Percentiles rank a stretch among this genome's conserved stretches.
These are phyloP conservation scores for Trametes sp. DNA, from an alignment of 1,284 basidiomycete species.

Conservation along the genomic window DNA sequence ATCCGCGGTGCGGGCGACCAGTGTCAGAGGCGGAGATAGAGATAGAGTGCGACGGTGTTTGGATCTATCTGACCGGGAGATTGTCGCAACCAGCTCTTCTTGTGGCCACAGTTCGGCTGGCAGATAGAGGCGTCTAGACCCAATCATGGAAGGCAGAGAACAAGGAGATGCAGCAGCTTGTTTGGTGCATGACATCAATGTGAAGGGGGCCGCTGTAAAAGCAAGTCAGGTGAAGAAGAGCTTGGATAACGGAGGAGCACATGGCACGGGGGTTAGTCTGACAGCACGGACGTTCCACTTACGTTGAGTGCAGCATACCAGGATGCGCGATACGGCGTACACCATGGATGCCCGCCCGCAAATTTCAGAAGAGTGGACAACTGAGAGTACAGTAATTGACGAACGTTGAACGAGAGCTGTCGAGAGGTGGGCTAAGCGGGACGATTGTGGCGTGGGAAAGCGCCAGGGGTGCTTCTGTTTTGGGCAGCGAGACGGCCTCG, in stretches of 20 bases:
- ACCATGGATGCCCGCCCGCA: neutral
- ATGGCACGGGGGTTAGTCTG: neutral
- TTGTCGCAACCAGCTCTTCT: constrained; percentile 10
- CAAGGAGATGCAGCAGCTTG: neutral
- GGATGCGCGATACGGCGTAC: neutral
- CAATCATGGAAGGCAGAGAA: neutral
- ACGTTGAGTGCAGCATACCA: neutral
- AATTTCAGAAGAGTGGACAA: neutral
- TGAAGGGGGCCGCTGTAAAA: neutral
- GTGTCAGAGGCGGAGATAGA: neutral
- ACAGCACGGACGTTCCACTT: neutral
- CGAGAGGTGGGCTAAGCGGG: constrained; percentile 2
- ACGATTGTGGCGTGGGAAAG: constrained; percentile 32
- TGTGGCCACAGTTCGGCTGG: neutral
- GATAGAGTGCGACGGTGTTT: constrained; percentile 2
- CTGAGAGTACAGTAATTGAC: neutral
- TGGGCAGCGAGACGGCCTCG: constrained; percentile 13
- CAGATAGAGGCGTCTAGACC: neutral
- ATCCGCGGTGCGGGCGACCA: neutral
- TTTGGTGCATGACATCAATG: neutral
- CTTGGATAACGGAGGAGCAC: neutral
- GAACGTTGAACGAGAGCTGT: neutral
- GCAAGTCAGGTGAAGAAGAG: neutral
- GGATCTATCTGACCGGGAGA: constrained; percentile 8
- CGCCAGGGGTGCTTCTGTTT: constrained; percentile 3